Conservation (phyloP, 768 basidiomycete species). For the Auricularia sp. region DNA sequence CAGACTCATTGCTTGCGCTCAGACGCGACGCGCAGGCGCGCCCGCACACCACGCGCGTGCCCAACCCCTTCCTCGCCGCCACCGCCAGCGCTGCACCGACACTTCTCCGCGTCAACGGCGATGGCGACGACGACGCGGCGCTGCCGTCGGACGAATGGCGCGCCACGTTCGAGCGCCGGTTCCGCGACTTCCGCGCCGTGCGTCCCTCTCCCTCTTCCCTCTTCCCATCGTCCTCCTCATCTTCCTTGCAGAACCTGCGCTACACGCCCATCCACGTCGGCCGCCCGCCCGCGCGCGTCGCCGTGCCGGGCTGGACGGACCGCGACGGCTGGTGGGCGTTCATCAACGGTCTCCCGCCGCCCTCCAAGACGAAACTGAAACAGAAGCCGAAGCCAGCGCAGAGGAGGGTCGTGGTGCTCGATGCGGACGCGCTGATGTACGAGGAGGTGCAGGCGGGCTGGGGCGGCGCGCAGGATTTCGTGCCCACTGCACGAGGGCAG, state of each 20-base stretch:
- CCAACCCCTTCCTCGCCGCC: conserved; percentile 51
- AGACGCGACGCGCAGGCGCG: conserved; percentile 64
- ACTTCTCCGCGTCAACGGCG: conserved; percentile 10
- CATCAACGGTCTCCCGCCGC: conserved; percentile 18
- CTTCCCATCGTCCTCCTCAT: too few species aligned
- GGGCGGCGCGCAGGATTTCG: background rate
- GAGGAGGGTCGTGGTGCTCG: background rate
- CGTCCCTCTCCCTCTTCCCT: conserved; percentile 7
- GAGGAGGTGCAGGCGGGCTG: background rate
- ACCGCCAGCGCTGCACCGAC: conserved; percentile 12
- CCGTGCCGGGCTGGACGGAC: conserved; percentile 32
- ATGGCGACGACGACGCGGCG: conserved; percentile 13
- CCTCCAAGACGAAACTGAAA: background rate
- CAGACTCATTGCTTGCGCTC: conserved; percentile 3
- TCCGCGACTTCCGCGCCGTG: conserved; percentile 59
- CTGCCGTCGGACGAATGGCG: conserved; percentile 66
- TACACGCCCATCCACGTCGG: conserved; percentile 50
- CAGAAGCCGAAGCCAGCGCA: background rate
- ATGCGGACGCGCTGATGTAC: background rate
- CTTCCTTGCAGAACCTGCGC: conserved; percentile 65
- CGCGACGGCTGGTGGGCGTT: conserved; percentile 77
- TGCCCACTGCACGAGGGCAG: background rate
- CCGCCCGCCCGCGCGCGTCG: conserved; percentile 11
- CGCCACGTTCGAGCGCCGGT: conserved; percentile 41
- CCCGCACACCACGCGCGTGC: conserved; percentile 53